phyloP scores from a whole-genome alignment of 2,329 filamentous ascomycete species.

The Thielaviopsis punctulata region DNA sequence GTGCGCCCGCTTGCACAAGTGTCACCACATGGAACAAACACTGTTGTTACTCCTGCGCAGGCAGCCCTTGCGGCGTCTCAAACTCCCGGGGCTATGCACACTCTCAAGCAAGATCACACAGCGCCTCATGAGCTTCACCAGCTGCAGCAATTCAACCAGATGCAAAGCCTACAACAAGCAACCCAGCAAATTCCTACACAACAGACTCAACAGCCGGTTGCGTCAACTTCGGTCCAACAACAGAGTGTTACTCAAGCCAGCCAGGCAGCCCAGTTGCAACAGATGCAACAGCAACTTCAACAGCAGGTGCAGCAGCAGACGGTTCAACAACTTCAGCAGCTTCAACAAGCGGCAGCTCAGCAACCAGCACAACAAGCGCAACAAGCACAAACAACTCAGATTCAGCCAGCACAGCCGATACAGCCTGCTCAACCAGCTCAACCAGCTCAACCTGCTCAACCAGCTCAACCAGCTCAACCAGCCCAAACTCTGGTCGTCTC shows the following conservation, averaged over 20 bases:
- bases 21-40: slow-evolving; percentile 16
- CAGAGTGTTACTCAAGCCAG: slow-evolving; percentile 10
- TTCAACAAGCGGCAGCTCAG: slow-evolving; percentile 1
- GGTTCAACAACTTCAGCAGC: slow-evolving; percentile 9
- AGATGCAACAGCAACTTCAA: slow-evolving; percentile 10
- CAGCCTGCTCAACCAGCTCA: slow-evolving; percentile 6
- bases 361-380: background rate
- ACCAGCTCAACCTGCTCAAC: background rate
- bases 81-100: background rate
- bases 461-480: background rate
- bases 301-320: slow-evolving; percentile 9
- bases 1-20: slow-evolving; percentile 19
- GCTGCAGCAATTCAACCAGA: slow-evolving; percentile 17
- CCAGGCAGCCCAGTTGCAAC: slow-evolving; percentile 10
- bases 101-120: slow-evolving; percentile 2
- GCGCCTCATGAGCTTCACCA: slow-evolving; percentile 11
- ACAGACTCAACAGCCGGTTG: slow-evolving; percentile 5
- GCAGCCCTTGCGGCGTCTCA: slow-evolving; percentile 9
- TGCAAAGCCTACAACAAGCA: slow-evolving; percentile 17
- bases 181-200: slow-evolving; percentile 14
- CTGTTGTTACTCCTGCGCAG: slow-evolving; percentile 12
- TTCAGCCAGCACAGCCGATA: slow-evolving; percentile 4
- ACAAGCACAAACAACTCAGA: background rate
- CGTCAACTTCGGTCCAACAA: slow-evolving; percentile 2
- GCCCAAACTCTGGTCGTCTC: background rate